Evolutionary conservation across 1,284 basidiomycete genomes (phyloP).

Genomic region (Rhizoctonia solani): DNA sequence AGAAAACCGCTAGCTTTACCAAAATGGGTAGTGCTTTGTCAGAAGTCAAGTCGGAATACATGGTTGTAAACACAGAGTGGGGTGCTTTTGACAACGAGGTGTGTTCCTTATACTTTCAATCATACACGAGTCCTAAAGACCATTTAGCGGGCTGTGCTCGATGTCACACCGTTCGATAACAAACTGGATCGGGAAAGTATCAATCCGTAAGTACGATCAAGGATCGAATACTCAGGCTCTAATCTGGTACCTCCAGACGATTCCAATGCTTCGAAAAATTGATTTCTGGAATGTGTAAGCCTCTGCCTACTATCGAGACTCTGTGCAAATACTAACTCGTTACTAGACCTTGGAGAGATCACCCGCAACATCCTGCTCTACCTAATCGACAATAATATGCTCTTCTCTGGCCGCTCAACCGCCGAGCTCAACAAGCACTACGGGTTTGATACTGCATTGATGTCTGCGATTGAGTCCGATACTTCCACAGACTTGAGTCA

Average conservation of each 20-base stretch:
- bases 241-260: conserved; percentile 47
- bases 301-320: not conserved
- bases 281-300: conserved; percentile 91
- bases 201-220: conserved; percentile 62
- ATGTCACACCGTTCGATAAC: conserved; percentile 92
- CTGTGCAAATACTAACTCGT: not conserved
- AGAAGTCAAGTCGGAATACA: conserved; percentile 53
- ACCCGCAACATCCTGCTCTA: conserved; percentile 84
- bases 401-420: conserved; percentile 84
- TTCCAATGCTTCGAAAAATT: conserved; percentile 98
- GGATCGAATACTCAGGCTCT: not conserved
- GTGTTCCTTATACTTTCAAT: conserved; percentile 42
- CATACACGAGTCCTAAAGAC: not conserved
- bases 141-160: conserved; percentile 76
- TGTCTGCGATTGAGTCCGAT: conserved; percentile 76
- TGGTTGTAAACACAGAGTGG: conserved; percentile 99
- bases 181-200: conserved; percentile 91
- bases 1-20: conserved; percentile 80
- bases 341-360: conserved; percentile 83
- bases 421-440: conserved; percentile 82
- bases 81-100: conserved; percentile 92
- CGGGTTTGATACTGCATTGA: conserved; percentile 89
- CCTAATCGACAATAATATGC: conserved; percentile 71
- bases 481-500: conserved; percentile 43
- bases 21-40: conserved; percentile 73